Conservation (phyloP, 805 yeast species). For the Tetrapisispora pingtungensis region DNA sequence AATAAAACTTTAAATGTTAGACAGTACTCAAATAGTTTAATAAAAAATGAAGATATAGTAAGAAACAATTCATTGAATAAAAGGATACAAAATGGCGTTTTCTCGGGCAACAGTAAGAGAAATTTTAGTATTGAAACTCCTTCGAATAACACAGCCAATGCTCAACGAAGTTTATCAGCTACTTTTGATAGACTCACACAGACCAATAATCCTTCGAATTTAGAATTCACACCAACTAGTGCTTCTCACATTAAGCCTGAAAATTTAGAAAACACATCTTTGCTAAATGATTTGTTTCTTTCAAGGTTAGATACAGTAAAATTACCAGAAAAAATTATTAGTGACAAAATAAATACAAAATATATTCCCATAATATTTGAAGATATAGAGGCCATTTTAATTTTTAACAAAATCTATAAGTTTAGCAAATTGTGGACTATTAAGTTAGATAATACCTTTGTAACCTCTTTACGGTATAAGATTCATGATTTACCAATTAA, state of each 20-base stretch:
- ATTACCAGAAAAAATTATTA: constrained; percentile 28
- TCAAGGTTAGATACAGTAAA: constrained; percentile 43
- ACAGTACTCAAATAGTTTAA: neutral
- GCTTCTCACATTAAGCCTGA: constrained; percentile 9
- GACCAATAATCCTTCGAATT: constrained; percentile 10
- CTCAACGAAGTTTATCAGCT: constrained; percentile 22
- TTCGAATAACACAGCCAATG: neutral
- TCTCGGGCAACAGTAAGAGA: neutral
- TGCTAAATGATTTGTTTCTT: constrained; percentile 60
- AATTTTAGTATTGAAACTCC: neutral
- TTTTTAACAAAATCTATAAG: constrained; percentile 36
- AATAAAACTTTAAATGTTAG: neutral
- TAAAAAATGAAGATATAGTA: neutral
- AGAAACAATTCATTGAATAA: too few species aligned
- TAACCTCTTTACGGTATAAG: constrained; percentile 19
- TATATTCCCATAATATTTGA: constrained; percentile 28
- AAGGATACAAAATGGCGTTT: neutral
- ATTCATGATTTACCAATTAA: constrained; percentile 23
- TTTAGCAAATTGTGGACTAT: constrained; percentile 42
- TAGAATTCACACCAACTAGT: constrained; percentile 23
- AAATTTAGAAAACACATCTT: constrained; percentile 24
- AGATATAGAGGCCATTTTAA: constrained; percentile 52
- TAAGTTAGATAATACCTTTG: constrained; percentile 18
- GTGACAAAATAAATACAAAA: constrained; percentile 21
- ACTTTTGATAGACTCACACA: constrained; percentile 24